Conservation (phyloP, 345 rosid genomes). For the Corchorus olitorius region DNA sequence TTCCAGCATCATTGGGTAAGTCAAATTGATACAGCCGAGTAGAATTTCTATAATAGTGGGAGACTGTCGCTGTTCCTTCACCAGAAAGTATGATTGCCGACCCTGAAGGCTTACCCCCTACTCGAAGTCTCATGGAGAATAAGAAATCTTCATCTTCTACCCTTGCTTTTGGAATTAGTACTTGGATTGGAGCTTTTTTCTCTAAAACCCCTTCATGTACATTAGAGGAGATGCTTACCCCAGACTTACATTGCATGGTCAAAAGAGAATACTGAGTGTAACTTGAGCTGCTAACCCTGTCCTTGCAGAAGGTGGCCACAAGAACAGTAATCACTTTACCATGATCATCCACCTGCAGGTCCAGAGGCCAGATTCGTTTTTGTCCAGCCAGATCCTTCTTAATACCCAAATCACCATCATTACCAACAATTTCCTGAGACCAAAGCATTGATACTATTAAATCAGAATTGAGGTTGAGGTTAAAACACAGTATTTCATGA, state of each 20-base stretch:
- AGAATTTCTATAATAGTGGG: conserved; percentile 65
- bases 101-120: conserved; percentile 88
- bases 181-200: conserved; percentile 89
- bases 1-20: conserved; percentile 93
- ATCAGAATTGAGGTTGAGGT: conserved; percentile 45
- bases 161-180: conserved; percentile 96
- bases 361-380: conserved; percentile 92
- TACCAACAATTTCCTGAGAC: conserved; percentile 80
- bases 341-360: conserved; percentile 74
- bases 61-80: conserved; percentile 93
- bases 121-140: conserved; percentile 85
- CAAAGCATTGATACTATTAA: conserved; percentile 59
- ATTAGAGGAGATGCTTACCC: conserved; percentile 40
- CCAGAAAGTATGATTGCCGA: conserved; percentile 88
- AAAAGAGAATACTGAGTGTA: conserved; percentile 93
- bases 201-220: conserved; percentile 63
- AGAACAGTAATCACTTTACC: conserved; percentile 82
- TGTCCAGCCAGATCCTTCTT: conserved; percentile 93
- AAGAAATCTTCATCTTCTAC: conserved; percentile 86
- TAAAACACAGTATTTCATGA: conserved; percentile 71
- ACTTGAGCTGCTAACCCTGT: conserved; percentile 84
- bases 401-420: conserved; percentile 77
- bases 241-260: conserved; percentile 77
- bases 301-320: conserved; percentile 92
- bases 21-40: conserved; percentile 89